phyloP scores from a whole-genome alignment of 2,329 filamentous ascomycete species.

The Talaromyces albobiverticillius region DNA sequence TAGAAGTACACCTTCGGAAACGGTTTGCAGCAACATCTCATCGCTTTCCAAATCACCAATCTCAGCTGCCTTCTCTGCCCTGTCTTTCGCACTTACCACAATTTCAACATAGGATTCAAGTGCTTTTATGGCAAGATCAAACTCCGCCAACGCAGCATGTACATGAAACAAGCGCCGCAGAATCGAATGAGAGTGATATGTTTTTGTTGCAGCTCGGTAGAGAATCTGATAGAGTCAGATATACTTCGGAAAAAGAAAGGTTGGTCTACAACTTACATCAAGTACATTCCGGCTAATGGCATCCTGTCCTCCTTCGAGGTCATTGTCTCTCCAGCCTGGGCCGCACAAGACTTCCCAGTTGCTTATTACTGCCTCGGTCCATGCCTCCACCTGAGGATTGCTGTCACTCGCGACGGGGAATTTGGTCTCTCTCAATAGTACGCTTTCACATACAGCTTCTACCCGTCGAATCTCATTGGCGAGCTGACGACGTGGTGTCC shows the following conservation, averaged over 20 bases:
- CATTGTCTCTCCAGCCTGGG: constrained; percentile 72
- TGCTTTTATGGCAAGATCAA: constrained; percentile 84
- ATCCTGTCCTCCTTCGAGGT: constrained; percentile 78
- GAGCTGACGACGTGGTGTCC: constrained; percentile 59
- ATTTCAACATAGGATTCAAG: constrained; percentile 92
- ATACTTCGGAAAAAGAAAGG: constrained; percentile 3
- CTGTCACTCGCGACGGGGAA: constrained; percentile 83
- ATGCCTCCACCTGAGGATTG: constrained; percentile 76
- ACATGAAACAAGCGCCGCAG: constrained; percentile 82
- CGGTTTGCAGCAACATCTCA: constrained; percentile 70
- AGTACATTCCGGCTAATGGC: constrained; percentile 72
- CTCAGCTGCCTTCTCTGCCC: constrained; percentile 67
- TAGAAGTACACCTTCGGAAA: constrained; percentile 74
- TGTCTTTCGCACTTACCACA: constrained; percentile 77
- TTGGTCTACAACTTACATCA: constrained; percentile 47
- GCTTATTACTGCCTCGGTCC: constrained; percentile 72
- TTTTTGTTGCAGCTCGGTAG: constrained; percentile 87
- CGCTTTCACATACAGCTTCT: constrained; percentile 73
- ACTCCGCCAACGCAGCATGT: constrained; percentile 84
- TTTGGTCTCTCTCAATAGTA: constrained; percentile 72
- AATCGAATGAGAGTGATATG: constrained; percentile 90
- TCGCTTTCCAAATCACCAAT: constrained; percentile 75
- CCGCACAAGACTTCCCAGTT: constrained; percentile 87
- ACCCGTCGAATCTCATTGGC: constrained; percentile 74
- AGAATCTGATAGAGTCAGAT: constrained; percentile 57